A percentile compares a stretch with the other conserved stretches of the same genome.
phyloP scores from a whole-genome alignment of 176 grass and related monocot genomes.

The Eragrostis nindensis region DNA sequence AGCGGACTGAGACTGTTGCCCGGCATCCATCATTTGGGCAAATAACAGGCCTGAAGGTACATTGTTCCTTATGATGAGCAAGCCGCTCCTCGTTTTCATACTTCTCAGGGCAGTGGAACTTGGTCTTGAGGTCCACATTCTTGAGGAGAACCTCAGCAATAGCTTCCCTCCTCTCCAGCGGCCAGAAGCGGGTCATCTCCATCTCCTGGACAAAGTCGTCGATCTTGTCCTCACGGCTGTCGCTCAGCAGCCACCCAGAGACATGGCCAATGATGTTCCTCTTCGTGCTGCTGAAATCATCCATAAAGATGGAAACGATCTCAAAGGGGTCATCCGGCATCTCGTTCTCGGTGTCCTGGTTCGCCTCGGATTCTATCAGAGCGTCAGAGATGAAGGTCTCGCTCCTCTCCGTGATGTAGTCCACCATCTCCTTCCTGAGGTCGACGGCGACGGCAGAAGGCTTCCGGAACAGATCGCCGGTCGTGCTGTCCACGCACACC shows the following conservation, averaged over 20 bases:
- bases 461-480: constrained; percentile 65
- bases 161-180: constrained; percentile 66
- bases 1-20: constrained; percentile 53
- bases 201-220: constrained; percentile 92
- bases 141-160: constrained; percentile 67
- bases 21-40: constrained; percentile 70
- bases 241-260: constrained; percentile 79
- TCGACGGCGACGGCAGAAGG: constrained; percentile 63
- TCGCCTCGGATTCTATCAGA: constrained; percentile 39
- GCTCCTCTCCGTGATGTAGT: constrained; percentile 64
- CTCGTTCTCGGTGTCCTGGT: constrained; percentile 38
- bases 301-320: constrained; percentile 71
- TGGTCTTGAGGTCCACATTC: constrained; percentile 80
- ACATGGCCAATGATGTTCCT: constrained; percentile 88
- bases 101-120: constrained; percentile 73
- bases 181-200: constrained; percentile 84
- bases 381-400: constrained; percentile 76
- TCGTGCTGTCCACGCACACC: constrained; percentile 65
- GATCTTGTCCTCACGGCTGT: constrained; percentile 90
- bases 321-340: constrained; percentile 72
- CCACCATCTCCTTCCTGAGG: constrained; percentile 83
- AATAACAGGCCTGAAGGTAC: constrained; percentile 59
- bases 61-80: constrained; percentile 54
- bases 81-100: constrained; percentile 61
- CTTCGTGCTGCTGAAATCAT: constrained; percentile 76